Percentiles rank a stretch among this genome's conserved stretches.
Evolutionary conservation across 805 yeast genomes (phyloP).

Genomic region (Grigorovia yakushimaensis): DNA sequence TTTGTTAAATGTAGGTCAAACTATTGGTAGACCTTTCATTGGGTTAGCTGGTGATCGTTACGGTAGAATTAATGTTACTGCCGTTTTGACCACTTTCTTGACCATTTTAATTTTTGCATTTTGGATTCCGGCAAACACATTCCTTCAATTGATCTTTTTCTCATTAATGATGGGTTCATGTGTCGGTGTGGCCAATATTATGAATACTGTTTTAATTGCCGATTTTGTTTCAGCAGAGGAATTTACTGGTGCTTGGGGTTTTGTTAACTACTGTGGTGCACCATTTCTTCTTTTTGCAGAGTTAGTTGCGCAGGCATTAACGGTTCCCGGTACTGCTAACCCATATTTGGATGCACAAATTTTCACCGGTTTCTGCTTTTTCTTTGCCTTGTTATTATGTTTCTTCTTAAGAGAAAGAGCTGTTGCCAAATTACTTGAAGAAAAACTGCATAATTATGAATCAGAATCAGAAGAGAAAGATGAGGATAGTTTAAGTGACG

Average conservation of each 20-base stretch:
- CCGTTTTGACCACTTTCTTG: slow-evolving; percentile 28
- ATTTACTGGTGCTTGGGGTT: slow-evolving; percentile 33
- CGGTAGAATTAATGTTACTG: slow-evolving; percentile 40
- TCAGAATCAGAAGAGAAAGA: too few relatives aligned
- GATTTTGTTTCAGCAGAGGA: slow-evolving; percentile 32
- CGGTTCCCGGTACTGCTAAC: slow-evolving; percentile 19
- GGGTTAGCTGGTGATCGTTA: slow-evolving; percentile 36
- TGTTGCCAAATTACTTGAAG: too few relatives aligned
- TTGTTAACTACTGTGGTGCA: slow-evolving; percentile 26
- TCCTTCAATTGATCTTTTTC: slow-evolving; percentile 33
- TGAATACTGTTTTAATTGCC: slow-evolving; percentile 33
- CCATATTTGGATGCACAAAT: slow-evolving; percentile 55
- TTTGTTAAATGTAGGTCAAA: slow-evolving; percentile 37
- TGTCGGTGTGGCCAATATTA: slow-evolving; percentile 38
- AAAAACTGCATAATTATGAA: too few relatives aligned
- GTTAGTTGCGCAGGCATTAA: slow-evolving; percentile 43
- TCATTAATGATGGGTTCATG: slow-evolving; percentile 35
- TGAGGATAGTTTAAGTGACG: too few relatives aligned
- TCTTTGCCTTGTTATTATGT: slow-evolving; percentile 26
- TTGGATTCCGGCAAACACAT: slow-evolving; percentile 41
- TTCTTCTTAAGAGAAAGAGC: too few relatives aligned
- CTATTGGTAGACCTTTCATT: slow-evolving; percentile 40
- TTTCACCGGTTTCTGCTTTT: slow-evolving; percentile 44
- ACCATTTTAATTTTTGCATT: slow-evolving; percentile 34
- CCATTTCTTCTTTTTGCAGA: slow-evolving; percentile 36